Evolutionary conservation across 441 rosid genomes (phyloP), one percentile per base, ranked within the genome.

Genomic region (Bruguiera hainesii): DNA sequence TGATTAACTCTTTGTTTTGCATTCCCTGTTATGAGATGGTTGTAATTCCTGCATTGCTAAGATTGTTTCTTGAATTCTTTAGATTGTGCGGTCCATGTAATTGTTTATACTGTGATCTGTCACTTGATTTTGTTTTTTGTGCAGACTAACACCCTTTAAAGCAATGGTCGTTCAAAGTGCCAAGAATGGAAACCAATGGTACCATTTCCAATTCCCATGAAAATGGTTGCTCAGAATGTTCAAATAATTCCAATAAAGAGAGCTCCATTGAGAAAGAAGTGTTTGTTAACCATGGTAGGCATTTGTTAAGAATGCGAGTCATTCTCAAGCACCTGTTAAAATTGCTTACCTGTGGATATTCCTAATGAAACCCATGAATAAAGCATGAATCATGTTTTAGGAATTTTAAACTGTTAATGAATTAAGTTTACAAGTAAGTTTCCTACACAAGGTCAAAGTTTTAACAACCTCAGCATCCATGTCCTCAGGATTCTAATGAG

Each of bases 281-380:
- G 30, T 79, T 75, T 60, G 71, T 79, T 52, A 76, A 82, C 64
- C 73, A 57, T 56, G 81, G 83, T 79, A 71, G 79, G 56, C 70
- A 64, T 56, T 50, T 56, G 30, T 46, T 2, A 60, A 68, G 62
- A 31, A 13, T 66, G 25, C 8, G 10, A 15, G 50, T 30, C 60
- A 57, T 50, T 58, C 61, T 55, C 10, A 7, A 5, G 28, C 23
- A 29, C 28, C 25, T 39, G 19, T 6, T 1, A 16, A 16, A 16
- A 6, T 56, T 39, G 57, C 56, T 33, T 74, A 5, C 39, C 20
- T 13, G 13, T 37, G 60, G 50, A 35, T 28, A 13, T 23, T 30
- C 19, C 49, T 51, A 51, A 18, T 28, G 23, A 42, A 11, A 42
- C 48, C 16, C 48, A 42, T 42, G 48, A 42, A 11, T 33, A 33